Evolutionary conservation across 352 stramenopile species (phyloP).

Genomic region (Phytophthora ohioensis): DNA sequence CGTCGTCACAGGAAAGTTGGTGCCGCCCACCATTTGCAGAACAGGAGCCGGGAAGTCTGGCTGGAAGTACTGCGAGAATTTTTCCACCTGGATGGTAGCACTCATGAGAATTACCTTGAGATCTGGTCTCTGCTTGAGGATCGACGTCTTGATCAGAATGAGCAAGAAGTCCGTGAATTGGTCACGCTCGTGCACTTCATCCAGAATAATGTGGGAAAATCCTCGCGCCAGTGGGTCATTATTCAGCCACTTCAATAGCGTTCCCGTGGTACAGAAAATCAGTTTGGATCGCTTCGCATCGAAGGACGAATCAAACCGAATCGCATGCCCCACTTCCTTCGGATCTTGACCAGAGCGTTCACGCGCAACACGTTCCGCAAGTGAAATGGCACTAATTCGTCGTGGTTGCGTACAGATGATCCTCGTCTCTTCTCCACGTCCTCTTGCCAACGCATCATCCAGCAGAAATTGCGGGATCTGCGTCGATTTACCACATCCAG

Average conservation of each 20-base stretch:
- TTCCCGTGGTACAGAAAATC: constrained; percentile 98
- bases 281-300: constrained; percentile 89
- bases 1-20: constrained; percentile 91
- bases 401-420: constrained; percentile 96
- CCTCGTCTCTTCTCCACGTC: constrained; percentile 62
- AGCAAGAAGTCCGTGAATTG: constrained; percentile 97
- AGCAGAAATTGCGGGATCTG: constrained; percentile 95
- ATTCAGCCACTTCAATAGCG: constrained; percentile 87
- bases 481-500: constrained; percentile 94
- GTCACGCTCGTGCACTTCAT: constrained; percentile 97
- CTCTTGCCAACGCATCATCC: constrained; percentile 79
- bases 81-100: constrained; percentile 95
- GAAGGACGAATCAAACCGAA: constrained; percentile 91
- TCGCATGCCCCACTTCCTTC: constrained; percentile 91
- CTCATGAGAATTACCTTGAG: constrained; percentile 96
- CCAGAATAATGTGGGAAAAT: constrained; percentile 95
- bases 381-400: constrained; percentile 91
- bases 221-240: constrained; percentile 77
- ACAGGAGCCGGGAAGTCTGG: constrained; percentile 74
- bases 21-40: constrained; percentile 80
- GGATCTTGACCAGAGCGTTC: constrained; percentile 71
- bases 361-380: constrained; percentile 87
- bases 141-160: constrained; percentile 92
- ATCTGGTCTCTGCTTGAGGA: constrained; percentile 83
- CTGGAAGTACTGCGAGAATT: constrained; percentile 94